Evolutionary conservation across 345 rosid genomes (phyloP), one percentile per base, ranked within the genome.

Genomic region (Iberis pinnata): DNA sequence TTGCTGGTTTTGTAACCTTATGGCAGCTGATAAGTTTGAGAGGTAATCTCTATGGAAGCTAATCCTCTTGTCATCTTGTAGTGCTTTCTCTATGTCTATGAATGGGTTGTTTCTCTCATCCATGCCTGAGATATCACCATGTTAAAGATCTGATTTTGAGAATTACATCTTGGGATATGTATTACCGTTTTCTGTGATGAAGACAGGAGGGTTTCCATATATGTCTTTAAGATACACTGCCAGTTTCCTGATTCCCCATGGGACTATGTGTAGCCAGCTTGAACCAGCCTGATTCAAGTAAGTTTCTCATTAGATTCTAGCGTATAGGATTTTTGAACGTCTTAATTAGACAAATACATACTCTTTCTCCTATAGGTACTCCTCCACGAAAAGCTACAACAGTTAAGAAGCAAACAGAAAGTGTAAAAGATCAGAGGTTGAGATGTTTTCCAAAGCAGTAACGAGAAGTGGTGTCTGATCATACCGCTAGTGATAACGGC

Each of bases 11-110:
- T 18, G 25, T 29, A 29, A 86, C 94, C 85, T 78, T 64, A 84
- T 82, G 35, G 96, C 92, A 29, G 92, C 86, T 43, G 92, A 90
- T 47, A 90, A 70, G 74, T 82, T 90, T 9, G 95, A 82, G 46
- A 87, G 84, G 64, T 90, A 87, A 48, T 82, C 92, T 46, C 89
- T 64, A 65, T 87, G 96, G 68, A 73, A 90, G 22, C 75, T 75
- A 43, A 86, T 90, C 69, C 96, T 80, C 61, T 80, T 84, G 53
- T 75, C 76, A 45, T 90, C 98, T 55, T 80, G 63, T 49, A 90
- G 70, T 49, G 89, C 85, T 74, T 78, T 82, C 58, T 79, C 60
- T 41, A 47, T 50, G 35, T 26, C 18, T 33, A 73, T 65, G 47
- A 84, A 79, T 12, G 74, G 89, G 10, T 20, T 75, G 38, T 90